Conservation (phyloP, 2,329 filamentous ascomycete genomes). For the Sporothrix brunneoviolacea region DNA sequence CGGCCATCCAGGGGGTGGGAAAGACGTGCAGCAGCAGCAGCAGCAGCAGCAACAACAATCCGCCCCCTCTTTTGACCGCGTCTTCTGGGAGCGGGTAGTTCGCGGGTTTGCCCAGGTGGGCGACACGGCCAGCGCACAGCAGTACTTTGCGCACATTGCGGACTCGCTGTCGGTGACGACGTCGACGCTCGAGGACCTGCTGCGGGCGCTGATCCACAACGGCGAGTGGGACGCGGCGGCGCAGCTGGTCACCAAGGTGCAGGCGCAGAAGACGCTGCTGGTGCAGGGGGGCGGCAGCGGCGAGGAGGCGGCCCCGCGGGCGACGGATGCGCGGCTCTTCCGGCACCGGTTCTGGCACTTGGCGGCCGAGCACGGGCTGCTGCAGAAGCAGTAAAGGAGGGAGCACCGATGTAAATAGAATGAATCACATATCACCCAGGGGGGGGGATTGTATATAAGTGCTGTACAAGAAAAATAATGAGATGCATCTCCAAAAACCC, state of each 20-base stretch:
- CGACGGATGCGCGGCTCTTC: constrained; percentile 31
- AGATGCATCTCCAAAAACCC: too few species aligned
- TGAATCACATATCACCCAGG: too few species aligned
- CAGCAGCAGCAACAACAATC: too few species aligned
- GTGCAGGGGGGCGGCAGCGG: constrained; percentile 18
- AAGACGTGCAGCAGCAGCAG: too few species aligned
- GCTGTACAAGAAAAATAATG: too few species aligned
- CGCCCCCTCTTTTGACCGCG: constrained; percentile 40
- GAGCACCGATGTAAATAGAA: too few species aligned
- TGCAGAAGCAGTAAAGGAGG: constrained; percentile 17
- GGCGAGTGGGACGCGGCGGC: constrained; percentile 20
- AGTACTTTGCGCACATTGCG: constrained; percentile 41
- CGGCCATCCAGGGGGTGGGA: too few species aligned
- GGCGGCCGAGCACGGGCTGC: constrained; percentile 34
- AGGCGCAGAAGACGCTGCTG: constrained; percentile 19
- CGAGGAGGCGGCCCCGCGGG: constrained; percentile 10
- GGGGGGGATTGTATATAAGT: too few species aligned
- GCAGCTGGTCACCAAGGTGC: constrained; percentile 23
- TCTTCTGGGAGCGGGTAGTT: constrained; percentile 66
- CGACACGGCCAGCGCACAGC: constrained; percentile 43
- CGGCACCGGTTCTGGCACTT: constrained; percentile 45
- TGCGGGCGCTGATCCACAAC: constrained; percentile 26
- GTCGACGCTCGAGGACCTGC: constrained; percentile 36
- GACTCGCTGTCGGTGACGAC: constrained; percentile 34
- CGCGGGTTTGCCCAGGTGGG: constrained; percentile 56